Percentiles rank a stretch among this genome's conserved stretches.
Evolutionary conservation across 805 yeast genomes (phyloP).

Genomic region (Starmerella cellae): DNA sequence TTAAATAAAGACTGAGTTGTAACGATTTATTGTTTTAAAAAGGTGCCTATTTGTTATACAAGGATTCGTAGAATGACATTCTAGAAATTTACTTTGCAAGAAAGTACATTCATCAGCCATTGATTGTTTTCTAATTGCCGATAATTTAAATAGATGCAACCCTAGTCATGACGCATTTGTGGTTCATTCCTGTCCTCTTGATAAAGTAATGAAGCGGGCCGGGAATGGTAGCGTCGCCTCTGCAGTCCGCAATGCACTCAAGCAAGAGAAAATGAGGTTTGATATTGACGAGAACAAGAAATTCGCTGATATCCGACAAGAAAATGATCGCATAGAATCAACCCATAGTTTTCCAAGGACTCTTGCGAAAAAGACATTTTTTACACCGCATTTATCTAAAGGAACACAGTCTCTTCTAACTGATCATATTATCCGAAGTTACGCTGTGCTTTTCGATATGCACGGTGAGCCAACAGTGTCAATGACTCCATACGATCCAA

Average conservation of each 20-base stretch:
- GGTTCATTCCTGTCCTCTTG: too few relatives aligned
- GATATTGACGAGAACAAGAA: not conserved
- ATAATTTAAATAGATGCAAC: too few relatives aligned
- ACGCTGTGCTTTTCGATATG: constrained; percentile 11
- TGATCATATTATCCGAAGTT: constrained; percentile 3
- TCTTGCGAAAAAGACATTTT: constrained; percentile 32
- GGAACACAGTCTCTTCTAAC: not conserved
- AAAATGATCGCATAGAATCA: not conserved
- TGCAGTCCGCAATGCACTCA: constrained; percentile 11
- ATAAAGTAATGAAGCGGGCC: too few relatives aligned
- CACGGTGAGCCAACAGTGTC: constrained; percentile 1
- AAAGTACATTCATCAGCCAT: too few relatives aligned
- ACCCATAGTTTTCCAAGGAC: constrained; percentile 24
- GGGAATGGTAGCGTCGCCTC: constrained; percentile 1
- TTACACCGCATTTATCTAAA: constrained; percentile 31
- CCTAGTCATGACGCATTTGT: too few relatives aligned
- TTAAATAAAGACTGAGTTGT: too few relatives aligned
- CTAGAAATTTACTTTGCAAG: too few relatives aligned
- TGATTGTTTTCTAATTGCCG: too few relatives aligned
- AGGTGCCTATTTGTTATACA: too few relatives aligned
- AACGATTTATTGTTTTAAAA: too few relatives aligned
- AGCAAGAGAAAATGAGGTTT: constrained; percentile 8
- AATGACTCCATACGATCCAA: constrained; percentile 3
- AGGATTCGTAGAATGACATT: too few relatives aligned
- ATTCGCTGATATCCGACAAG: not conserved